Base-by-base conservation (phyloP, 495 filamentous ascomycete species). In the Aspergillus hancockii region DNA sequence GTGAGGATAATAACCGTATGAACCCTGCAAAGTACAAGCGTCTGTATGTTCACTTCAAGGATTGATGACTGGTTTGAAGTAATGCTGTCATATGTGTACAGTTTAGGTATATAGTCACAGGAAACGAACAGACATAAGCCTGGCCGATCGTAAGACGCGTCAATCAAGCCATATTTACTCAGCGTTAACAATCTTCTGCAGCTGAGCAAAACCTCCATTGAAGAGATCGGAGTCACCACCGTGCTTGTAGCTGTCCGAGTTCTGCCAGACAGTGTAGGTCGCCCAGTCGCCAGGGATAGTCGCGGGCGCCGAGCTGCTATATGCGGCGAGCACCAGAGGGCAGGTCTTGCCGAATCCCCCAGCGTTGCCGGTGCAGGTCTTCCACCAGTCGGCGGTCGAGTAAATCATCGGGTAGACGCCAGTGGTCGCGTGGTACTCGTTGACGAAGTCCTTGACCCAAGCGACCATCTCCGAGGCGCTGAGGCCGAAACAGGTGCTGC, bases 251-350 rank as follows among this genome's bases (percentile, higher is more conserved):
- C 49, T 60, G 53, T 74, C 71, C 16, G 54, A 57, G 63, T 81
- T 74, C 71, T 85, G 83, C 83, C 83, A 86, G 61, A 85, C 78
- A 6, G 81, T 82, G 63, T 85, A 75, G 56, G 66, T 78, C 2
- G 72, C 63, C 84, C 84, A 86, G n/a, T 81, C 75, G 3, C 77
- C 80, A 2, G 83, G 83, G 18, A 83, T 74, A 2, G 75, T 75
- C 9, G 81, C 79, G 0, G 76, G 65, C 4, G 38, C 32, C 1
- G 64, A 64, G 52, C 67, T 76, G 19, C 53, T 61, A 56, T 81
- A 86, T n/a, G 75, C 63, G 1, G 83, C 84, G 52, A 87, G 62
- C 21, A 82, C 78, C 5, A 87, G 70, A 13, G 83, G 82, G 61
- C 77, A 77, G 1, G 66, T 81, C 14, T 63, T 56, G 18, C 62